Percentiles rank a stretch among this genome's conserved stretches.
Conservation (phyloP, 306 rosid genomes). For the Quercus robur region DNA sequence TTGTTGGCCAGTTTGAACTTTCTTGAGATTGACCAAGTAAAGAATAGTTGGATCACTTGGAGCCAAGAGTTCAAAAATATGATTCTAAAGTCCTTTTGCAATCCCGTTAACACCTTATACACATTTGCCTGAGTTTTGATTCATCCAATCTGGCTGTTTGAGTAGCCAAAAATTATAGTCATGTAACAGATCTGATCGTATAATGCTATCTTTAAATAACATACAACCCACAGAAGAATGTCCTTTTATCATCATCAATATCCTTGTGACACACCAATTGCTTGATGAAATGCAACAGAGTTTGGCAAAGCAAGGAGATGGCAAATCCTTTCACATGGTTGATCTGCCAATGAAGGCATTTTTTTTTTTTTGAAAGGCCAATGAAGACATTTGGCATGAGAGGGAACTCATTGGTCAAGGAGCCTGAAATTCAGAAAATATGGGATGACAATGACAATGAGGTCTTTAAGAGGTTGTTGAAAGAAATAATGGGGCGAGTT, state of each 20-base stretch:
- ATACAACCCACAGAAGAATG: background rate
- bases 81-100: background rate
- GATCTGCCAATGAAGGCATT: slow-evolving; percentile 60
- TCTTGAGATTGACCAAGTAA: background rate
- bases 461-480: slow-evolving; percentile 68
- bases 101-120: background rate
- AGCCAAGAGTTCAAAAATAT: background rate
- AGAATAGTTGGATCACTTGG: no score
- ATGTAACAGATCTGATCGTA: background rate
- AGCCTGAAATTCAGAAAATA: slow-evolving; percentile 94
- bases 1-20: no score
- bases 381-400: slow-evolving; percentile 69
- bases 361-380: no score
- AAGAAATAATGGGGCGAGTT: slow-evolving; percentile 73
- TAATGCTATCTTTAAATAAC: background rate
- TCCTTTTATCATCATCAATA: background rate
- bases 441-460: slow-evolving; percentile 69
- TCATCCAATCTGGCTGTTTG: background rate
- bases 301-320: slow-evolving; percentile 59
- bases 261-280: background rate
- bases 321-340: slow-evolving; percentile 50
- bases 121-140: background rate
- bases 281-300: no score
- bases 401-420: slow-evolving; percentile 70
- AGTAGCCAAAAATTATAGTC: background rate